Evolutionary conservation across 2,329 filamentous ascomycete species (phyloP).

Genomic region (Fusarium sp.): DNA sequence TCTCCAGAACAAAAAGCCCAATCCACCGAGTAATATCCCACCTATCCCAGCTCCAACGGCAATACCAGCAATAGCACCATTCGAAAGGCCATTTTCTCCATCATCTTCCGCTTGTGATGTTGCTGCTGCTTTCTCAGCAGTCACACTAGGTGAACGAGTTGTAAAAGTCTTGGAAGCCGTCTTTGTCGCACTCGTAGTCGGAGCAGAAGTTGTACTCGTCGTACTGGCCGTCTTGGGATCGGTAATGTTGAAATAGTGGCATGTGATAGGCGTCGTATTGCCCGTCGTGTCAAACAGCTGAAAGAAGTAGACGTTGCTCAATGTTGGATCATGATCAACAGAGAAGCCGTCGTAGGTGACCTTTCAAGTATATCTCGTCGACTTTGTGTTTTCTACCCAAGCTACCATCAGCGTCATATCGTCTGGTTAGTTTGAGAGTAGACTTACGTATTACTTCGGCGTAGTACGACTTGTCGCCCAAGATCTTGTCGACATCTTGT

Average conservation of each 20-base stretch:
- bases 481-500: background rate
- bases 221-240: background rate
- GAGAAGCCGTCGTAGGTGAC: slow-evolving; percentile 7
- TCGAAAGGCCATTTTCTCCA: background rate
- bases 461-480: background rate
- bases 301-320: slow-evolving; percentile 13
- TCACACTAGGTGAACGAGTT: background rate
- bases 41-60: background rate
- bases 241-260: slow-evolving; percentile 11
- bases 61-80: slow-evolving; percentile 1
- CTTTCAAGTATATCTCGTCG: background rate
- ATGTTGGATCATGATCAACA: background rate
- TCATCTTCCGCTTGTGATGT: background rate
- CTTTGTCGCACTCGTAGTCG: background rate
- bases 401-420: no score
- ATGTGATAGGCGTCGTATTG: background rate
- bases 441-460: background rate
- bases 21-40: background rate
- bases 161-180: background rate
- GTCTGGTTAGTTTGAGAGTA: no score
- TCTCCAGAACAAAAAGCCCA: slow-evolving; percentile 1
- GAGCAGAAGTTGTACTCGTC: background rate
- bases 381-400: background rate
- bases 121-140: background rate
- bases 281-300: background rate